A percentile compares a stretch with the other conserved stretches of the same genome.
Conservation (phyloP, 2,329 filamentous ascomycete genomes). For the Ophiostoma australiae region DNA sequence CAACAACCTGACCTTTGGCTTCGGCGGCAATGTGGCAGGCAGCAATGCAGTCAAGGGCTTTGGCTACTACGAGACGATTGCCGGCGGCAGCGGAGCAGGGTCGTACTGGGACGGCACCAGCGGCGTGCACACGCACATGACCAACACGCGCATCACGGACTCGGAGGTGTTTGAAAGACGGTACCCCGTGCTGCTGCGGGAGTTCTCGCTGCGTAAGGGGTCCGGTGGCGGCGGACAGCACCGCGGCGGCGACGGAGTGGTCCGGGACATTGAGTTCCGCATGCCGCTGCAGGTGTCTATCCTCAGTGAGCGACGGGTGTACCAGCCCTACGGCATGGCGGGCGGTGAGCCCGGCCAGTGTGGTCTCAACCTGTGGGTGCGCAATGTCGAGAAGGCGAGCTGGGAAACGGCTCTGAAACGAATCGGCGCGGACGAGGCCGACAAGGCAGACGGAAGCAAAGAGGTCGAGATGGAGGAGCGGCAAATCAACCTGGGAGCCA, state of each 20-base stretch:
- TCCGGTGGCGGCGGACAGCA: conserved; percentile 33
- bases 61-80: conserved; percentile 52
- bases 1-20: conserved; percentile 82
- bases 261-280: conserved; percentile 36
- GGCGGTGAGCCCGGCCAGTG: conserved; percentile 75
- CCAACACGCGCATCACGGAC: conserved; percentile 35
- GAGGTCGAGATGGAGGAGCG: conserved; percentile 26
- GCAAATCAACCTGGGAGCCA: conserved; percentile 64
- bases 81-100: conserved; percentile 35
- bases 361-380: conserved; percentile 83
- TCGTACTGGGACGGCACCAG: conserved; percentile 32
- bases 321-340: conserved; percentile 73
- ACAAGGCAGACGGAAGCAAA: not conserved
- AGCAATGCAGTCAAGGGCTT: conserved; percentile 64
- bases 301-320: conserved; percentile 69
- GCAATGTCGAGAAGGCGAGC: conserved; percentile 58
- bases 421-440: conserved; percentile 28
- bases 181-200: conserved; percentile 34
- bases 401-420: conserved; percentile 43
- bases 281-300: conserved; percentile 72
- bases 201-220: conserved; percentile 31
- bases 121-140: conserved; percentile 33
- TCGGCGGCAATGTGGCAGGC: conserved; percentile 60
- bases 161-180: conserved; percentile 35
- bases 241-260: conserved; percentile 35